Conservation (phyloP, 176 grass and related monocot genomes). For the Bothriochloa decipiens region DNA sequence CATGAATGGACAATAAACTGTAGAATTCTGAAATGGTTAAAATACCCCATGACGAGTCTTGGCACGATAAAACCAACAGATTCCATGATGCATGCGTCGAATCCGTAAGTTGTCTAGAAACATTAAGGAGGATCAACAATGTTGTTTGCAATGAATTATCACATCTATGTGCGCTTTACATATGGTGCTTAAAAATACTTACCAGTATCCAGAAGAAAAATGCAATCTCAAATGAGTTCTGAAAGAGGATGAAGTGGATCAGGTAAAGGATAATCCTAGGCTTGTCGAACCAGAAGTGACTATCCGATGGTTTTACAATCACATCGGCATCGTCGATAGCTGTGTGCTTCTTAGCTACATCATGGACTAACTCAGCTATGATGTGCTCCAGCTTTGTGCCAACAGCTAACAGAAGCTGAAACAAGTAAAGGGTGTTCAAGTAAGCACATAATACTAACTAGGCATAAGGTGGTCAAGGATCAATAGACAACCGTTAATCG, state of each 20-base stretch:
- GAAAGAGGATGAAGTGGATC: conserved; percentile 96
- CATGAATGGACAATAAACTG: background rate
- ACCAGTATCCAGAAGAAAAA: conserved; percentile 98
- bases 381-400: conserved; percentile 94
- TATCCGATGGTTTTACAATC: conserved; percentile 80
- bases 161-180: background rate
- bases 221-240: conserved; percentile 93
- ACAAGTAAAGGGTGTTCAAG: conserved; percentile 15
- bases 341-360: conserved; percentile 83
- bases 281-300: conserved; percentile 81
- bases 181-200: background rate
- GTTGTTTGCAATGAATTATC: background rate
- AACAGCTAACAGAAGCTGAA: conserved; percentile 84
- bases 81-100: conserved; percentile 86
- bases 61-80: conserved; percentile 72
- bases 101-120: conserved; percentile 68
- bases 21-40: conserved; percentile 42
- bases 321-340: conserved; percentile 70
- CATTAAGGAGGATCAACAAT: conserved; percentile 15
- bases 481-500: background rate
- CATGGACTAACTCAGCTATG: conserved; percentile 76
- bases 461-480: background rate
- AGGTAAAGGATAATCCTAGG: conserved; percentile 68
- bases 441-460: background rate
- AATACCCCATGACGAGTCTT: conserved; percentile 91